Percentiles rank a stretch among this genome's conserved stretches.
Conservation (phyloP, 2,329 filamentous ascomycete species). For the Colletotrichum camelliae region DNA sequence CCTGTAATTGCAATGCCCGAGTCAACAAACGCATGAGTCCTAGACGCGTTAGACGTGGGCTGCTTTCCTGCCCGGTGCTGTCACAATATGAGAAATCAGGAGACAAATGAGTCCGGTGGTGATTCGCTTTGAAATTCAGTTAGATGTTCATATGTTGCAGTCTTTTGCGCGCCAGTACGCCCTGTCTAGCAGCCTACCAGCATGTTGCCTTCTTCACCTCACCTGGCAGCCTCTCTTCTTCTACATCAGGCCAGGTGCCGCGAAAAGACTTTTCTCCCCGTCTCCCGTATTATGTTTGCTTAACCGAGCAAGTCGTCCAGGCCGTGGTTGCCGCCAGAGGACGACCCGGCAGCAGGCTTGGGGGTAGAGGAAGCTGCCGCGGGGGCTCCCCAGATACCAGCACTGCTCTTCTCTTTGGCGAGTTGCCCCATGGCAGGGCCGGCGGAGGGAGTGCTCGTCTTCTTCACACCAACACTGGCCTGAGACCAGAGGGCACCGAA, state of each 20-base stretch:
- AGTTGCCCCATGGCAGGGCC: conserved; percentile 89
- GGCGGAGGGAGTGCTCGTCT: conserved; percentile 64
- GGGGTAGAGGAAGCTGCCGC: conserved; percentile 40
- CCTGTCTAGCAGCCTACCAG: conserved; percentile 42
- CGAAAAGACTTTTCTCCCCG: not conserved
- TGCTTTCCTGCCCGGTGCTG: not conserved
- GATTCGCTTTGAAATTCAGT: conserved; percentile 13
- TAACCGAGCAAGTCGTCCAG: conserved; percentile 56
- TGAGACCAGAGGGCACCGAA: conserved; percentile 89
- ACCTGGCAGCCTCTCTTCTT: not conserved
- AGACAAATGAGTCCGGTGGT: not conserved
- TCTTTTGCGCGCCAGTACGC: conserved; percentile 49
- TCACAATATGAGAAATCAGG: not conserved
- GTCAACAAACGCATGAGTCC: not conserved
- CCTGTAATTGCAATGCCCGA: not conserved
- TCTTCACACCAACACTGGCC: conserved; percentile 77
- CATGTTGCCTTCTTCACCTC: conserved; percentile 15
- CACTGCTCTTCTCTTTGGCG: conserved; percentile 96
- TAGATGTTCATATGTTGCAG: conserved; percentile 26
- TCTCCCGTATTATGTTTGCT: conserved; percentile 6
- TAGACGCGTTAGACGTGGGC: not conserved
- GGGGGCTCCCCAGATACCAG: conserved; percentile 89
- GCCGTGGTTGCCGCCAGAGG: conserved; percentile 31
- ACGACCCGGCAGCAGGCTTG: conserved; percentile 30
- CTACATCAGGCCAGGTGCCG: not conserved